Percentiles rank a stretch among this genome's conserved stretches.
phyloP scores from a whole-genome alignment of 805 yeast genomes.

The Metschnikowia picachoensis region DNA sequence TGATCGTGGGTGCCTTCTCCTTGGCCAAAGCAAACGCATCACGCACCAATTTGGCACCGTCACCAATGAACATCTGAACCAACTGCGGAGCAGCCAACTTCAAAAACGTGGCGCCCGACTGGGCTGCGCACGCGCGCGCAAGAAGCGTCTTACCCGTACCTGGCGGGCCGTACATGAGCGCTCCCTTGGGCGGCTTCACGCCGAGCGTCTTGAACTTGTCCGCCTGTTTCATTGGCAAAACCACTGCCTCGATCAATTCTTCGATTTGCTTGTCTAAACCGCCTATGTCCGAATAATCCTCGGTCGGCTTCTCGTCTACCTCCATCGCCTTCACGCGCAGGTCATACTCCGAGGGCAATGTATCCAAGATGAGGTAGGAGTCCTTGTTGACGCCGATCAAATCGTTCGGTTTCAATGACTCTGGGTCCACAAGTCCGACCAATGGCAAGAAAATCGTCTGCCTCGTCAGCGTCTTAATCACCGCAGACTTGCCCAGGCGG shows the following conservation, averaged over 20 bases:
- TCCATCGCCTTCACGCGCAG: slow-evolving; percentile 99
- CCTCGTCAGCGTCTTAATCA: slow-evolving; percentile 93
- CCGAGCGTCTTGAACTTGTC: slow-evolving; percentile 21
- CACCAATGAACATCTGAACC: slow-evolving; percentile 23
- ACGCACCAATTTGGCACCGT: slow-evolving; percentile 22
- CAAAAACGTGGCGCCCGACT: slow-evolving; percentile 20
- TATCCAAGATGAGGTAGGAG: slow-evolving; percentile 87
- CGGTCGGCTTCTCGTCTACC: slow-evolving; percentile 98
- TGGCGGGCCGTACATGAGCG: slow-evolving; percentile 23
- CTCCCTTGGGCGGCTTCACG: slow-evolving; percentile 21
- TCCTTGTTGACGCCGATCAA: slow-evolving; percentile 97
- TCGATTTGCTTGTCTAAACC: slow-evolving; percentile 62
- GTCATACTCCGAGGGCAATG: slow-evolving; percentile 95
- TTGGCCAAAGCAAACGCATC: slow-evolving; percentile 22
- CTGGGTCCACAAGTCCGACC: slow-evolving; percentile 92
- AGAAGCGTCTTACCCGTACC: slow-evolving; percentile 22
- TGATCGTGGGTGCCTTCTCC: slow-evolving; percentile 22
- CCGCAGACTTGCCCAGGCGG: slow-evolving; percentile 95
- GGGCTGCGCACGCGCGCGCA: slow-evolving; percentile 22
- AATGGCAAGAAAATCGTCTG: slow-evolving; percentile 96
- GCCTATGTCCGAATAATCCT: slow-evolving; percentile 95
- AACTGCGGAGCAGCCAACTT: slow-evolving; percentile 22
- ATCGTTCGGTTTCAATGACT: slow-evolving; percentile 92
- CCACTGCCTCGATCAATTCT: slow-evolving; percentile 23
- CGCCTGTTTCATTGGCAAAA: slow-evolving; percentile 22